Base-by-base conservation (phyloP, 1,284 basidiomycete genomes). In the Testicularia cyperi region DNA sequence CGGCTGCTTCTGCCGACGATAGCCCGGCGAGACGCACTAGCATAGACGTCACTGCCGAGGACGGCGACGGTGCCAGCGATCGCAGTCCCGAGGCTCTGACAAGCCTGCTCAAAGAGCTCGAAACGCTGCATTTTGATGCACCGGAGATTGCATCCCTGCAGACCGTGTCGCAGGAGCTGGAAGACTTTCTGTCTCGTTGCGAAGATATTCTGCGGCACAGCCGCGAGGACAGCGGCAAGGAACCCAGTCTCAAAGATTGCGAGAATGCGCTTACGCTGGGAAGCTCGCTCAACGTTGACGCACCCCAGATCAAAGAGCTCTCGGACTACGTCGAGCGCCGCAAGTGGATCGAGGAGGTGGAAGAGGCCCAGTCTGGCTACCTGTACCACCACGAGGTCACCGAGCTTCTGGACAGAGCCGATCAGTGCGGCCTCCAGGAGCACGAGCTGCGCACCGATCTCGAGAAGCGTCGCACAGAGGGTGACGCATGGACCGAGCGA, bases 121-220 rank as follows among this genome's bases (percentile, higher is more conserved):
- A 86, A 33, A 80, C 77, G 14, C 82, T 91, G 16, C 88, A 88
- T 1, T 90, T 91, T 67, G 88, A 91, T 56, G 82, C 83, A 44
- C 82, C 83, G 6, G 89, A 91, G 77, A 86, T 89, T 28, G 78
- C 74, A 12, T 73, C 79, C 12, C 81, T 91, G 23, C 81, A 79
- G 35, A 77, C 70, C 20, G 79, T 89, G 29, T 84, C 82, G 4
- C 78, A 82, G 38, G 83, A 85, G 57, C 84, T 88, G 7, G 84
- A 88, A 65, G 83, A 84, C 26, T 83, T 83, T 40, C 74, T 74
- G 18, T 65, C 68, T 5, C 74, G 88, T 3, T 81, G 88, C 37
- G 82, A 83, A 34, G 44, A 45, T 8, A 48, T 65, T 23, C 31
- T 72, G 20, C 40, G 20, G 2, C 46, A 38, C 10, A 31, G 42